Percentiles rank a stretch among this genome's conserved stretches.
phyloP scores from a whole-genome alignment of 2,329 filamentous ascomycete genomes.

The Trichoderma endophyticum region DNA sequence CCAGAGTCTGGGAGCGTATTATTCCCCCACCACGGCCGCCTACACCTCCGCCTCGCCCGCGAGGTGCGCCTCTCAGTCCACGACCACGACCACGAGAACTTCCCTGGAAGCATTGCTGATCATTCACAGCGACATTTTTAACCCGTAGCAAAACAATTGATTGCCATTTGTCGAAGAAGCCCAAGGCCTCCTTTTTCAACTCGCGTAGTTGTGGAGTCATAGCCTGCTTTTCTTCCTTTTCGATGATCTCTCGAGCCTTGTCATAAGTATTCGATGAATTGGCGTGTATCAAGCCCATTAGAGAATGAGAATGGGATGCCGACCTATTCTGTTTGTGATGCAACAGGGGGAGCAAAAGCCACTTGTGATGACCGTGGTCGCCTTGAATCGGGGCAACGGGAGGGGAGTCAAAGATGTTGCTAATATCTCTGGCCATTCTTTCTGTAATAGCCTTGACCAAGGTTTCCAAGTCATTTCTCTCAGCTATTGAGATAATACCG shows the following conservation, averaged over 20 bases:
- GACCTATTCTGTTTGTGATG: constrained; percentile 27
- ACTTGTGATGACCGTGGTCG: constrained; percentile 32
- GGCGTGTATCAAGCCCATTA: constrained; percentile 1
- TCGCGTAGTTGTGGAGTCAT: constrained; percentile 54
- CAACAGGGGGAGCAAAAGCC: constrained; percentile 35
- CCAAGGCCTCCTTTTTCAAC: constrained; percentile 65
- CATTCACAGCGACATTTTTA: constrained; percentile 60
- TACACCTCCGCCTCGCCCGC: constrained; percentile 27
- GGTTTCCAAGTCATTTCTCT: constrained; percentile 51
- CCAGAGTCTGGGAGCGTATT: constrained; percentile 30
- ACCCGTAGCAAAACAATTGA: constrained; percentile 66
- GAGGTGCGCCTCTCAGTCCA: constrained; percentile 27
- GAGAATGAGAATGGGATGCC: constrained; percentile 10
- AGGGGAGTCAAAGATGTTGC: constrained; percentile 50
- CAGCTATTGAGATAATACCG: constrained; percentile 44
- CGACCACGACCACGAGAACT: constrained; percentile 36
- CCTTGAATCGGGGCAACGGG: constrained; percentile 32
- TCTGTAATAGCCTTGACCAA: constrained; percentile 54
- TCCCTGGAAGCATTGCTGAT: constrained; percentile 29
- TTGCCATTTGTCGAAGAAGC: constrained; percentile 80
- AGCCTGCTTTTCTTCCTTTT: constrained; percentile 33
- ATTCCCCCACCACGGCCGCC: constrained; percentile 32
- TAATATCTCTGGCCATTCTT: constrained; percentile 52
- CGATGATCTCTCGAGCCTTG: constrained; percentile 30
- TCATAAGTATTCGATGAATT: constrained; percentile 24